Conservation (phyloP, 202 grass and related monocot genomes). For the Eragrostis tef region DNA sequence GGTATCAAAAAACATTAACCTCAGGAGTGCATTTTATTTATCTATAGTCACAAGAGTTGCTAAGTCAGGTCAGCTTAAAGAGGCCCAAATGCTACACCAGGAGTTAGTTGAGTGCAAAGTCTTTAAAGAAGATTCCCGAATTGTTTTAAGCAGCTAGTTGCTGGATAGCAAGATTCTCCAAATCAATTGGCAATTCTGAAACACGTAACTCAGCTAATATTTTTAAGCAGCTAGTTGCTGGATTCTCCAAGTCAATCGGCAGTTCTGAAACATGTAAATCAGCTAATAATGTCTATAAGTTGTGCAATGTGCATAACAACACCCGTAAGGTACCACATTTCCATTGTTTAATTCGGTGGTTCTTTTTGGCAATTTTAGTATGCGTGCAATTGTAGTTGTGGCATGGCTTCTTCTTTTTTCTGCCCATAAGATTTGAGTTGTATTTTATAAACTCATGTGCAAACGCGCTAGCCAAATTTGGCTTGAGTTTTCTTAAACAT, state of each 20-base stretch:
- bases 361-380: not conserved
- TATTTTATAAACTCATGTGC: not conserved
- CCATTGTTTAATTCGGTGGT: not conserved
- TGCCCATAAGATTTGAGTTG: not conserved
- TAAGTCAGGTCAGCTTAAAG: conserved; percentile 57
- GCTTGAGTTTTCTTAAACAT: not conserved
- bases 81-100: conserved; percentile 53
- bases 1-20: conserved; percentile 54
- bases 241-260: conserved; percentile 13
- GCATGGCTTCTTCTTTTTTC: not conserved
- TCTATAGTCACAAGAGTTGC: conserved; percentile 62
- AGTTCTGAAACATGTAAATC: conserved; percentile 16
- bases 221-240: conserved; percentile 38
- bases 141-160: conserved; percentile 39
- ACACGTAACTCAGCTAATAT: conserved; percentile 25
- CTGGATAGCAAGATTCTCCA: conserved; percentile 1
- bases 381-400: not conserved
- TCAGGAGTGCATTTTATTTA: conserved; percentile 49
- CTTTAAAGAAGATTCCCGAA: conserved; percentile 47
- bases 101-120: conserved; percentile 58
- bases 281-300: conserved; percentile 36
- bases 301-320: conserved; percentile 28
- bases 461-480: not conserved
- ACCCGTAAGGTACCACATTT: conserved; percentile 6
- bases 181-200: conserved; percentile 10